Evolutionary conservation across 1,139 yeast genomes (phyloP).

Genomic region (Meyerozyma sp.): DNA sequence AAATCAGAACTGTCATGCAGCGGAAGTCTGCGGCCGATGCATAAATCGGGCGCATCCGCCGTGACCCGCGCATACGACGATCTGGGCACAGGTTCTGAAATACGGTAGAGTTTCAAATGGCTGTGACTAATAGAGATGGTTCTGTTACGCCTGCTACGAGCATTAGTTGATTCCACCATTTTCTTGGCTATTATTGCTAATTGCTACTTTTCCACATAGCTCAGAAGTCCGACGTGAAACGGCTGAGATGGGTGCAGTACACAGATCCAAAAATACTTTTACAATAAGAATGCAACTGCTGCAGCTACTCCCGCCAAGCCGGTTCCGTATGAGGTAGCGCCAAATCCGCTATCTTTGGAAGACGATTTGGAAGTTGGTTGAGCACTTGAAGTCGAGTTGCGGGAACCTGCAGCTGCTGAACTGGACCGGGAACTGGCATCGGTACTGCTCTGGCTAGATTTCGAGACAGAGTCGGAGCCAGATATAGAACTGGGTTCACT

Average conservation of each 20-base stretch:
- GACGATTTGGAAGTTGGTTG: not conserved
- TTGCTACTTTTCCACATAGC: too few relatives aligned
- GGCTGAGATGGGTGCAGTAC: not conserved
- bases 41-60: too few relatives aligned
- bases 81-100: too few relatives aligned
- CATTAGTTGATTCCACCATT: too few relatives aligned
- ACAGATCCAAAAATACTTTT: not conserved
- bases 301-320: slow-evolving; percentile 19
- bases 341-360: slow-evolving; percentile 12
- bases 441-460: not conserved
- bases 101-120: too few relatives aligned
- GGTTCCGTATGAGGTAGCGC: slow-evolving; percentile 13
- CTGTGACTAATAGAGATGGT: too few relatives aligned
- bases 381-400: not conserved
- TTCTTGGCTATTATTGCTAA: too few relatives aligned
- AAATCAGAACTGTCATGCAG: too few relatives aligned
- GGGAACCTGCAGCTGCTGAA: not conserved
- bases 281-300: slow-evolving; percentile 11
- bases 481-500: slow-evolving; percentile 1
- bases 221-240: too few relatives aligned
- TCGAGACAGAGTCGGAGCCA: not conserved
- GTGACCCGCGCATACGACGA: too few relatives aligned
- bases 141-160: too few relatives aligned
- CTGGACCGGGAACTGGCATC: not conserved
- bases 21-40: too few relatives aligned